These are phyloP conservation scores for Kurtzmaniella quercitrusa DNA, from an alignment of 1,139 yeast species.

Conservation along the genomic window DNA sequence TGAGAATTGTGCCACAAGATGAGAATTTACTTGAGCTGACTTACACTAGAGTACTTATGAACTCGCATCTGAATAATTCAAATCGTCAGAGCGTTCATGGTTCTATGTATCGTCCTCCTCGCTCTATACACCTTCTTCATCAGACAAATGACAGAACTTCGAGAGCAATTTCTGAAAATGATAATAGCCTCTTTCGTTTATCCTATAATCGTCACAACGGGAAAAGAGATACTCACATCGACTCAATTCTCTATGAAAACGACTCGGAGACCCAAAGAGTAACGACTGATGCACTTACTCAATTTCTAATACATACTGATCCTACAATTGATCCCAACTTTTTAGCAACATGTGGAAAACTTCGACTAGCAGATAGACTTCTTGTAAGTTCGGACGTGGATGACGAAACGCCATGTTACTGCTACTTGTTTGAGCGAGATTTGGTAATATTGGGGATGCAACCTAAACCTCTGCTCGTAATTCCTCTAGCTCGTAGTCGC, in stretches of 20 bases:
- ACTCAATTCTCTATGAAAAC: neutral
- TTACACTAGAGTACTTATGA: neutral
- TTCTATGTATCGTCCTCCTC: neutral
- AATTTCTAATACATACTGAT: neutral
- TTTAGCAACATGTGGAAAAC: slow-evolving; percentile 3
- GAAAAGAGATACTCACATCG: neutral
- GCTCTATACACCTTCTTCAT: neutral
- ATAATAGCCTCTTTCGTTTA: neutral
- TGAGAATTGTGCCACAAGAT: slow-evolving; percentile 10
- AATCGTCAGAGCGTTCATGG: neutral
- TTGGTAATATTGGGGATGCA: neutral
- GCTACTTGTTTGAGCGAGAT: neutral
- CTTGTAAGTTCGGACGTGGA: slow-evolving; percentile 12
- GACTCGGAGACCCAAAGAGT: neutral
- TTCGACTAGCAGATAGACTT: slow-evolving; percentile 36
- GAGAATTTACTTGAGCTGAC: neutral
- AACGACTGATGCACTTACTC: neutral
- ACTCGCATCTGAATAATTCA: neutral
- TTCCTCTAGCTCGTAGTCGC: neutral
- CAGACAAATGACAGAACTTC: neutral
- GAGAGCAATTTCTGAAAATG: neutral
- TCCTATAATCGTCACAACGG: neutral
- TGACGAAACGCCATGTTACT: neutral
- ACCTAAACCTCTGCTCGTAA: neutral
- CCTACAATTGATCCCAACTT: neutral